These are phyloP conservation scores for Leptomonas seymouri DNA, from an alignment of 208 protist species.

Conservation along the genomic window DNA sequence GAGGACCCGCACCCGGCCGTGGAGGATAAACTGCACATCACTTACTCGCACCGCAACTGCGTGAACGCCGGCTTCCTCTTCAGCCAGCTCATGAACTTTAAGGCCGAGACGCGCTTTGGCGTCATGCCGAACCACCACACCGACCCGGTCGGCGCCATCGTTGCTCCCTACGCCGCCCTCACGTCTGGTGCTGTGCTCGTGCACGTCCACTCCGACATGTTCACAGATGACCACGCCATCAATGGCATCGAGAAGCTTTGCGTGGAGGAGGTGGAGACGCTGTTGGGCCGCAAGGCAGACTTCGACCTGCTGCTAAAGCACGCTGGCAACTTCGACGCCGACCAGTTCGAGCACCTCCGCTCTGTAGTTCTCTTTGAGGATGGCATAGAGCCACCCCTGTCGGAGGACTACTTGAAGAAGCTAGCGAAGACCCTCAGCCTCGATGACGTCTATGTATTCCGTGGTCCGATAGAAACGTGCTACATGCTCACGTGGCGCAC, in stretches of 20 bases:
- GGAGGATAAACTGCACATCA: constrained; percentile 90
- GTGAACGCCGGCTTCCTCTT: constrained; percentile 91
- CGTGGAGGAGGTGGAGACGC: constrained; percentile 86
- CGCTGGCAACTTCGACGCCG: constrained; percentile 86
- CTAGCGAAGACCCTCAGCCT: constrained; percentile 71
- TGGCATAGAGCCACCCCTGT: constrained; percentile 48
- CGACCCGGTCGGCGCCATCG: constrained; percentile 82
- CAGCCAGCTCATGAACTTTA: constrained; percentile 78
- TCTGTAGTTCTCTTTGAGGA: constrained; percentile 89
- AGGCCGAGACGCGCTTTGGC: constrained; percentile 88
- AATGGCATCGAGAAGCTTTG: constrained; percentile 91
- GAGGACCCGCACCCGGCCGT: constrained; percentile 79
- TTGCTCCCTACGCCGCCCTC: constrained; percentile 88
- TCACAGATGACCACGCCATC: constrained; percentile 91
- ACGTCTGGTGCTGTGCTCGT: constrained; percentile 88
- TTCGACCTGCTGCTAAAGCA: constrained; percentile 89
- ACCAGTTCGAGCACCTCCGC: constrained; percentile 88
- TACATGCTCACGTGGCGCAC: constrained; percentile 85
- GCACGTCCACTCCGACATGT: constrained; percentile 88
- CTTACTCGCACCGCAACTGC: constrained; percentile 90
- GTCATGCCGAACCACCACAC: constrained; percentile 91
- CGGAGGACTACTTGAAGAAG: constrained; percentile 78
- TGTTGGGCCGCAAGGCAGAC: constrained; percentile 79
- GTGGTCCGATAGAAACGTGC: constrained; percentile 80
- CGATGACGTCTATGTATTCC: constrained; percentile 91